Evolutionary conservation across 208 protist species (phyloP), one percentile per base, ranked within the genome.

Genomic region (Trypanosoma rangeli): DNA sequence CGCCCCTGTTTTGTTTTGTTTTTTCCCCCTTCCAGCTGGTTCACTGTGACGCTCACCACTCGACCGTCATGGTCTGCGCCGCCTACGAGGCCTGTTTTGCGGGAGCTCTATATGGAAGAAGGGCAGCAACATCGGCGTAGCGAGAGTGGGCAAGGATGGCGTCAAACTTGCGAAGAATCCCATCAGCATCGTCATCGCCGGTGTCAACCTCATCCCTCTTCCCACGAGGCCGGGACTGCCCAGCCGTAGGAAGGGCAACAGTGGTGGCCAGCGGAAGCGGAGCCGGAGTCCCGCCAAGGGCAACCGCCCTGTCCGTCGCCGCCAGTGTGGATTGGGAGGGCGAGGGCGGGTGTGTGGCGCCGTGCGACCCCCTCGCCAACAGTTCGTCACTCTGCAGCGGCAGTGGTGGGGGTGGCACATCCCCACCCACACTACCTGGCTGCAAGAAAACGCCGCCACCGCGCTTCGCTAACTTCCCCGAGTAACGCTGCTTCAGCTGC

Each of bases 111-210:
- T 61, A 61, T 8, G 56, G 33, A 12, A 33, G 31, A 20, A 61
- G 31, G 9, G 20, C 33, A 2, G 56, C 26, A 1, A 44, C 15
- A 61, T 42, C 33, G 10, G 26, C 33, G 26, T 16, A 4, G 22
- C 56, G 31, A 5, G 33, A 39, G 22, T 16, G 56, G 31, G 33
- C 31, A n/a, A 61, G 31, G n/a, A 61, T 44, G n/a, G 10, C 31
- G 33, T 61, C 33, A 61, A 61, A 61, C 8, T 61, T 28, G 20
- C 31, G 56, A 61, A 61, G 33, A 42, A 44, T 31, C 18, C 16
- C 15, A 42, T 42, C 26, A 1, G 5, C 31, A 61, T 61, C 31
- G 33, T 15, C 31, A 44, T 12, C 20, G 31, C 31, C n/a, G 26
- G 4, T 28, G 3, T 53, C 22, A 15, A 16, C 26, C 8, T 9